Evolutionary conservation across 352 stramenopile species (phyloP), one percentile per base, ranked within the genome.

Genomic region (Pythium dissotocum): DNA sequence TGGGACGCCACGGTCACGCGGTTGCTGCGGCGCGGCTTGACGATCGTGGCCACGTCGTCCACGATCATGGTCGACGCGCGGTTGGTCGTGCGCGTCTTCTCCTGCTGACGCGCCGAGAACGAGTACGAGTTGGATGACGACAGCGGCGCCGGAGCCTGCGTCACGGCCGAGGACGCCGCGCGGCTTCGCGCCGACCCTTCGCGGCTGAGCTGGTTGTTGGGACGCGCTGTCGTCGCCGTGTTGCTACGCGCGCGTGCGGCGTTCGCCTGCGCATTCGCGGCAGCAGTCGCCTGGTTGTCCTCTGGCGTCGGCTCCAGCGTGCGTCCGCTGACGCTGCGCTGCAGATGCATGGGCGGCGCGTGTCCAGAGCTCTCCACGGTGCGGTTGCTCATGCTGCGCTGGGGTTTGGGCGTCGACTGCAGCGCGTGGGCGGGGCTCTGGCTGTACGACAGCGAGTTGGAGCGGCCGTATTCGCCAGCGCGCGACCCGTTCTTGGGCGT

Each of bases 11-110:
- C 55, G 14, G 58, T 36, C n/a, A 24, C 56, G 21, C 49, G 51
- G 48, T 16, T 52, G 18, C 21, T 67, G 67, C 52, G 79, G 71
- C 70, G 80, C 67, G 69, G 69, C 60, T 85, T 83, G 13, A 84
- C 71, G 53, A 79, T 77, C 30, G 73, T 85, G 49, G 81, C 70
- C 5, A 87, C 72, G 26, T 87, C 79, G 44, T 82, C 76, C 36
- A 83, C 75, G 13, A 75, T 75, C 63, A 78, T 75, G n/a, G 70
- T 77, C 33, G 67, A 71, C n/a, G 69, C 59, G 24, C 51, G 64
- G 44, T 71, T 53, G 3, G 69, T 54, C 24, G 62, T 70, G 51
- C 61, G 63, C 2, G 63, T 72, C 54, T 71, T 75, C 33, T 75
- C 64, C 51, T 71, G 63, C 18, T 59, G 59, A 21, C 63, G 69